These are phyloP conservation scores for Falciphora oryzae DNA, from an alignment of 2,329 filamentous ascomycete genomes.

Conservation along the genomic window DNA sequence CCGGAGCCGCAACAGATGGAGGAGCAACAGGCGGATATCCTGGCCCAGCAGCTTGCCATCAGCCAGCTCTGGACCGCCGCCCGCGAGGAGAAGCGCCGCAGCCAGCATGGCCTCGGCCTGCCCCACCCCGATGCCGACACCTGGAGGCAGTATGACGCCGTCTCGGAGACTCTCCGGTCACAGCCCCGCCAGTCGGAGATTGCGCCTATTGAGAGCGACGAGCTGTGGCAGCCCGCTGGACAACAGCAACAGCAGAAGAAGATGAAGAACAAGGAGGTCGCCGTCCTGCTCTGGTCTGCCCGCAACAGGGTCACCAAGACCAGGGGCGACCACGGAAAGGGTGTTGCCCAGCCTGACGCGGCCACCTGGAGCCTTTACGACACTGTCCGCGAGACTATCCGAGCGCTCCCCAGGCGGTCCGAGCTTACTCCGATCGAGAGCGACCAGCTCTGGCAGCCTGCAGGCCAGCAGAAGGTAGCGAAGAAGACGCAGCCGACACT, in stretches of 20 bases:
- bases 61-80: conserved; percentile 14
- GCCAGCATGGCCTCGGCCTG: conserved; percentile 14
- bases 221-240: conserved; percentile 3
- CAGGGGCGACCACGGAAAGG: conserved; percentile 12
- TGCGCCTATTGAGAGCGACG: conserved; percentile 12
- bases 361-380: conserved; percentile 15
- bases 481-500: background rate
- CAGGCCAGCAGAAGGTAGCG: background rate
- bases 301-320: conserved; percentile 2
- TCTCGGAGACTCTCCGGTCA: conserved; percentile 11
- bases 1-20: background rate
- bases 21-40: conserved; percentile 12
- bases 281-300: background rate
- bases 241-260: background rate
- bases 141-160: conserved; percentile 14
- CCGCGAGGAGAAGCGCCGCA: conserved; percentile 11
- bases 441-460: conserved; percentile 3
- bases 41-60: conserved; percentile 9
- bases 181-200: conserved; percentile 15
- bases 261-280: background rate
- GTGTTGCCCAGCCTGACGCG: conserved; percentile 14
- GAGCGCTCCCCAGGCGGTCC: conserved; percentile 14
- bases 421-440: conserved; percentile 13
- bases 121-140: conserved; percentile 13
- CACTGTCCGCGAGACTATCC: conserved; percentile 10